Evolutionary conservation across 108 stramenopile genomes (phyloP), one percentile per base, ranked within the genome.

Genomic region (Chaetoceros muelleri): DNA sequence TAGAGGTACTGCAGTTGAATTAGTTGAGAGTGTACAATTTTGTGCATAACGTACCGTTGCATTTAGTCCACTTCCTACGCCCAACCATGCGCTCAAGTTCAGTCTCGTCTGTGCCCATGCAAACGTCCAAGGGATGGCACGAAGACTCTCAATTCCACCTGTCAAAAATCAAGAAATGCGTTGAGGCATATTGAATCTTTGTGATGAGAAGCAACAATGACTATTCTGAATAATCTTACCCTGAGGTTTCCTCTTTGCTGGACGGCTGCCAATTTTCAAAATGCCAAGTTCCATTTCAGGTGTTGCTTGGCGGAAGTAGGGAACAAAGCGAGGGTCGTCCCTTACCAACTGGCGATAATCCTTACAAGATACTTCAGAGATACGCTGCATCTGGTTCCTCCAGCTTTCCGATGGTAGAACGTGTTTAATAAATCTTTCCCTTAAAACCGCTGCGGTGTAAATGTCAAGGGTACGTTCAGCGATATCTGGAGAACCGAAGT

Each of bases 41-140:
- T 1, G 45, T 2, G 1, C 30, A 51, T 52, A 20, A 75, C 78
- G 48, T 52, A 81, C 73, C 26, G 60, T 69, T 26, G 66, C 54
- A 13, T 49, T 54, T 49, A 98, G 61, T 18, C 87, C 96, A 27
- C 80, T 88, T 18, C 89, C 95, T 24, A 98, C 93, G 7, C 97
- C 97, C 21, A 98, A 79, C 97, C 97, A 98, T 18, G 97, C 91
- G n/a, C 95, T 89, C 26, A 98, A 67, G 59, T 95, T 81, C 55
- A 88, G 75, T 27, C 97, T 66, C 20, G 97, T 96, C 66, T 98
- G 97, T 1, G 95, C 87, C 97, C 97, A 98, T 3, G 97, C 93
- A 66, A 98, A 96, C 0, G 90, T 96, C 97, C 97, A 98, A 26
- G 97, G 97, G 45, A 98, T 98, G 0, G 97, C 97, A 28, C 97